A percentile compares a stretch with the other conserved stretches of the same genome.
Evolutionary conservation across 2,329 filamentous ascomycete genomes (phyloP).

Genomic region (Zymoseptoria brevis): DNA sequence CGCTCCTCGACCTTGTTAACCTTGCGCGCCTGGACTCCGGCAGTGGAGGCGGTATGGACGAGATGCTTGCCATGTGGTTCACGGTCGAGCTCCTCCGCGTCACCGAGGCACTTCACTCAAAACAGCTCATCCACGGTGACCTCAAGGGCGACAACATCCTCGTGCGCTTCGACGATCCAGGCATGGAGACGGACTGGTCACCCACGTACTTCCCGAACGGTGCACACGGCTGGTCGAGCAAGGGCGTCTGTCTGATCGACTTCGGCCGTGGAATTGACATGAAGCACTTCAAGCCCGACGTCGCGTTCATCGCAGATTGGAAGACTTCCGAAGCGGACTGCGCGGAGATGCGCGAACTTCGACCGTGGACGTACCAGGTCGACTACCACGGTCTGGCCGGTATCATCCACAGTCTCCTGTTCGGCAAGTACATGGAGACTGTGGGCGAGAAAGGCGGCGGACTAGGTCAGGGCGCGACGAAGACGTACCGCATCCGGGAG

Average conservation of each 20-base stretch:
- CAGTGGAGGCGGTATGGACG: constrained; percentile 70
- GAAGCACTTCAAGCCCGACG: constrained; percentile 66
- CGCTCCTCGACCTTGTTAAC: constrained; percentile 91
- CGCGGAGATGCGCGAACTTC: constrained; percentile 85
- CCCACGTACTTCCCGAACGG: constrained; percentile 66
- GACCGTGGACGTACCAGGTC: constrained; percentile 95
- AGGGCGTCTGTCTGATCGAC: constrained; percentile 83
- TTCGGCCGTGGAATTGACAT: constrained; percentile 94
- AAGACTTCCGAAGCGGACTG: constrained; percentile 81
- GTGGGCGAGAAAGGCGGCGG: constrained; percentile 34
- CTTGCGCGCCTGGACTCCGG: constrained; percentile 55
- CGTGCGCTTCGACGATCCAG: constrained; percentile 61
- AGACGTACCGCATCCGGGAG: constrained; percentile 74
- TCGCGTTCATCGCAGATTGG: constrained; percentile 94
- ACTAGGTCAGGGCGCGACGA: constrained; percentile 49
- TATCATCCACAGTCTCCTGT: constrained; percentile 79
- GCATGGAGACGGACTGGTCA: constrained; percentile 41
- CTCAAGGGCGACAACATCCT: constrained; percentile 94
- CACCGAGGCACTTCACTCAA: constrained; percentile 74
- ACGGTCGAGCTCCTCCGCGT: constrained; percentile 83
- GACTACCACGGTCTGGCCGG: constrained; percentile 92
- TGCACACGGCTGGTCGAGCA: constrained; percentile 65
- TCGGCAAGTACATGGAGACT: constrained; percentile 91
- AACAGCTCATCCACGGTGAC: constrained; percentile 80
- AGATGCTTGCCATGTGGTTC: constrained; percentile 91